Evolutionary conservation across 1,284 basidiomycete species (phyloP).

Genomic region (Chiua sp.): DNA sequence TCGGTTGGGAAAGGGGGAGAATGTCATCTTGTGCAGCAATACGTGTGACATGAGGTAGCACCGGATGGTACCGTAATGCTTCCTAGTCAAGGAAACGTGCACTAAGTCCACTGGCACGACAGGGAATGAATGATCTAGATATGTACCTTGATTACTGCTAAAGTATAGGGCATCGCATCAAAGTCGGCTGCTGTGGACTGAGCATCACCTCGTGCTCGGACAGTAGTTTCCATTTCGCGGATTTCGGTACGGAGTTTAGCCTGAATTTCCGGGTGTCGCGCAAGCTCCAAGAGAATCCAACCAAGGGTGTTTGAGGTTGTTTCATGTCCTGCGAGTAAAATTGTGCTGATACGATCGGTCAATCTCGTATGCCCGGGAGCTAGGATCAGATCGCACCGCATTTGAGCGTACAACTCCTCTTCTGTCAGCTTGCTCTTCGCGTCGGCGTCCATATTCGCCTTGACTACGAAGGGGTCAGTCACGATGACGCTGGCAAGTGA

Average conservation of each 20-base stretch:
- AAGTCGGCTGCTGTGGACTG: conserved; percentile 51
- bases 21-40: conserved; percentile 47
- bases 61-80: conserved; percentile 45
- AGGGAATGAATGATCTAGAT: not conserved
- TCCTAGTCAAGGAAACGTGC: conserved; percentile 34
- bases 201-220: conserved; percentile 44
- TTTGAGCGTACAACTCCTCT: conserved; percentile 58
- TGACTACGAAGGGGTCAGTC: conserved; percentile 42
- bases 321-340: conserved; percentile 57
- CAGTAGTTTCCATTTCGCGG: conserved; percentile 35
- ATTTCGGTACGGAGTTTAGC: conserved; percentile 48
- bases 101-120: not conserved
- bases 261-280: conserved; percentile 44
- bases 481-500: not conserved
- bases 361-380: not conserved
- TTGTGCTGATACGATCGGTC: conserved; percentile 32
- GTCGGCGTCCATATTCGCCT: conserved; percentile 55
- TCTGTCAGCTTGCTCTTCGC: conserved; percentile 50
- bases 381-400: conserved; percentile 45
- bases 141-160: conserved; percentile 58
- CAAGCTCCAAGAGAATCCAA: conserved; percentile 51
- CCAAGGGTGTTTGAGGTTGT: conserved; percentile 51
- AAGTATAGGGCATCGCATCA: conserved; percentile 56
- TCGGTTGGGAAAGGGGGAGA: conserved; percentile 48
- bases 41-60: conserved; percentile 39